phyloP scores from a whole-genome alignment of 257 asterid genomes.

The Echium plantagineum region DNA sequence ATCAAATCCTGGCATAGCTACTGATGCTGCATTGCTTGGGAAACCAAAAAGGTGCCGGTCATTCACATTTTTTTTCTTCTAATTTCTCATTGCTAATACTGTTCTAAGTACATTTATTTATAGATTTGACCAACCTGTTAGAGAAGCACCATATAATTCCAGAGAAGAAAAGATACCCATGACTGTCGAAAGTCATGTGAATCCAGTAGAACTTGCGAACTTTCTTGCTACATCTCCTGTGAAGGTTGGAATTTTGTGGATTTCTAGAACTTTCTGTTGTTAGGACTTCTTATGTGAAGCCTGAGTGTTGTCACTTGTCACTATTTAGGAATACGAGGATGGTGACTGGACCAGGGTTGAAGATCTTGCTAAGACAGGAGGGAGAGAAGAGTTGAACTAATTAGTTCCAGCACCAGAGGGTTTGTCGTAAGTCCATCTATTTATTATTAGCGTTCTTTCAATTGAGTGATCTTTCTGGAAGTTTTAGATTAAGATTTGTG shows the following conservation, averaged over 20 bases:
- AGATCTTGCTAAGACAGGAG: conserved; percentile 49
- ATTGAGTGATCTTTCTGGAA: neutral
- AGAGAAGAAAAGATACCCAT: conserved; percentile 22
- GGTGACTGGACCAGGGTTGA: conserved; percentile 78
- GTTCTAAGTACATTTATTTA: conserved; percentile 17
- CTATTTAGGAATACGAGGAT: conserved; percentile 56
- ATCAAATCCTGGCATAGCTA: conserved; percentile 20
- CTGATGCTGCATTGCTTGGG: conserved; percentile 43
- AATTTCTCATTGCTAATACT: conserved; percentile 5
- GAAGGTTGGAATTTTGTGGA: conserved; percentile 34
- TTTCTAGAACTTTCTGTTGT: neutral
- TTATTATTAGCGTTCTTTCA: neutral
- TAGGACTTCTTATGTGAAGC: conserved; percentile 3
- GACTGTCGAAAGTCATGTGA: conserved; percentile 26
- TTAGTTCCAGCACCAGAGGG: conserved; percentile 78
- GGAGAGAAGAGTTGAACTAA: conserved; percentile 68
- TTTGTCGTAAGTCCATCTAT: conserved; percentile 56
- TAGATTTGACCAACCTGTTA: conserved; percentile 50
- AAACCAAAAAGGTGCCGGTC: conserved; percentile 55
- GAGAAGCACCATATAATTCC: conserved; percentile 27
- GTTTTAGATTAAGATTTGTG: conserved; percentile 2
- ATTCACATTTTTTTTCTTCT: neutral
- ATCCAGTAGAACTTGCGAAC: conserved; percentile 40
- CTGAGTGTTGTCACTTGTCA: conserved; percentile 23
- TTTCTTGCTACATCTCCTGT: conserved; percentile 35